Percentiles rank a stretch among this genome's conserved stretches.
Conservation (phyloP, 148 eudicot genomes). For the Rhododendron simsii region DNA sequence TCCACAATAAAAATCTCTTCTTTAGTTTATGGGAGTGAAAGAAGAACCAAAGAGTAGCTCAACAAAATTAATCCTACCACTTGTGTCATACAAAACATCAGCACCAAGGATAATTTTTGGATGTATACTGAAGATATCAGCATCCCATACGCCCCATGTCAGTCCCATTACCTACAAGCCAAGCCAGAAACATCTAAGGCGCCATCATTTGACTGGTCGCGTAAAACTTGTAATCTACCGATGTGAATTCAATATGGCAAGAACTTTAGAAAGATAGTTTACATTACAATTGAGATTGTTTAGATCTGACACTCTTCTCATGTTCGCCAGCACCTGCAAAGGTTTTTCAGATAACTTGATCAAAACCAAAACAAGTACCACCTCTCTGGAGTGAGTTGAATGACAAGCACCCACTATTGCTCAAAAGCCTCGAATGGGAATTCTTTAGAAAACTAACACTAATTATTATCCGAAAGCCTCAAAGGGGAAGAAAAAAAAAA, state of each 20-base stretch:
- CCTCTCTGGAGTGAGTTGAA: neutral
- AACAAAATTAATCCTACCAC: constrained; percentile 38
- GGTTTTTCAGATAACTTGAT: neutral
- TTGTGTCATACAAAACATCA: constrained; percentile 83
- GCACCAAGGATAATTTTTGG: constrained; percentile 86
- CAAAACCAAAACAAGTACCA: neutral
- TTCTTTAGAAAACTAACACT: neutral
- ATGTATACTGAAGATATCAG: constrained; percentile 44
- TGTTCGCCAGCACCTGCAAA: constrained; percentile 78
- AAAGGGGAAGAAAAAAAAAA: neutral
- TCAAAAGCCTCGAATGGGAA: neutral
- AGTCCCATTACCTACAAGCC: constrained; percentile 67
- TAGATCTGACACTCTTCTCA: constrained; percentile 57
- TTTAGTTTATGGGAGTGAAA: constrained; percentile 5
- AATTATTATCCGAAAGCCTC: neutral
- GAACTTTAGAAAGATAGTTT: neutral
- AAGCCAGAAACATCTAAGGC: neutral
- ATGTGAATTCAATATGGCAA: neutral
- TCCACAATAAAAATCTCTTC: constrained; percentile 8
- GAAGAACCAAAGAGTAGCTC: neutral
- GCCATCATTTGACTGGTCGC: neutral
- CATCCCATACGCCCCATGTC: constrained; percentile 92
- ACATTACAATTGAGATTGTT: constrained; percentile 66
- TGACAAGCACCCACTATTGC: neutral
- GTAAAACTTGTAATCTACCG: neutral